Conservation (phyloP, 2,329 filamentous ascomycete species). For the Sarocladium kiliense region DNA sequence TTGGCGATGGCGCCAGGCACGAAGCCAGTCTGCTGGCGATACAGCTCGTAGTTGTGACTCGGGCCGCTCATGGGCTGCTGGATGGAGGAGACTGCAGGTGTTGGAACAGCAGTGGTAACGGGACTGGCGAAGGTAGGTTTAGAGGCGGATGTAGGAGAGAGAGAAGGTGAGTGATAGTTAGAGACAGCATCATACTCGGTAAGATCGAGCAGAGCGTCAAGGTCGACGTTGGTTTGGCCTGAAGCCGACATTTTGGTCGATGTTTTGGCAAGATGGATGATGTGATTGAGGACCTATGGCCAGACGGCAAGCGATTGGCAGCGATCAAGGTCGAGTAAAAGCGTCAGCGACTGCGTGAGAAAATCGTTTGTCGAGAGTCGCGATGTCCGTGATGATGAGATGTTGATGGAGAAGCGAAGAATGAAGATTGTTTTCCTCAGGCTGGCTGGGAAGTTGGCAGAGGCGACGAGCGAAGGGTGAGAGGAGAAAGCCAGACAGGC, state of each 20-base stretch:
- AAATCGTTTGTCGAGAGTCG: neutral
- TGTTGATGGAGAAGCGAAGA: constrained; percentile 5
- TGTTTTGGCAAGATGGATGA: neutral
- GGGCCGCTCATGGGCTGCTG: constrained; percentile 65
- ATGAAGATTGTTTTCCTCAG: neutral
- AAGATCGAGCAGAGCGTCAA: constrained; percentile 57
- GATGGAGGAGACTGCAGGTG: constrained; percentile 48
- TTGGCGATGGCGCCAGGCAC: constrained; percentile 77
- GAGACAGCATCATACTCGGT: constrained; percentile 56
- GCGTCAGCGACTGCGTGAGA: neutral
- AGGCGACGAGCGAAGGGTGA: neutral
- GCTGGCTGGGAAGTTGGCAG: neutral
- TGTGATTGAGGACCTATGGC: constrained; percentile 8
- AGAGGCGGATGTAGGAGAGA: constrained; percentile 48
- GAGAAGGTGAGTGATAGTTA: constrained; percentile 55
- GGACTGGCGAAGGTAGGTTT: constrained; percentile 51
- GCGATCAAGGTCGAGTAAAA: neutral
- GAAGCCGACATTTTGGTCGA: constrained; percentile 31
- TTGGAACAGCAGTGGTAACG: constrained; percentile 45
- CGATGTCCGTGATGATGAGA: neutral
- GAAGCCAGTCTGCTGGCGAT: constrained; percentile 92
- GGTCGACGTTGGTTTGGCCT: constrained; percentile 40
- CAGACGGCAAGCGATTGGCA: neutral
- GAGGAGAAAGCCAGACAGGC: constrained; percentile 5
- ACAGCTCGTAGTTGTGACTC: constrained; percentile 91